phyloP scores from a whole-genome alignment of 768 basidiomycete genomes.

The Gloeopeniophorella convolvens region DNA sequence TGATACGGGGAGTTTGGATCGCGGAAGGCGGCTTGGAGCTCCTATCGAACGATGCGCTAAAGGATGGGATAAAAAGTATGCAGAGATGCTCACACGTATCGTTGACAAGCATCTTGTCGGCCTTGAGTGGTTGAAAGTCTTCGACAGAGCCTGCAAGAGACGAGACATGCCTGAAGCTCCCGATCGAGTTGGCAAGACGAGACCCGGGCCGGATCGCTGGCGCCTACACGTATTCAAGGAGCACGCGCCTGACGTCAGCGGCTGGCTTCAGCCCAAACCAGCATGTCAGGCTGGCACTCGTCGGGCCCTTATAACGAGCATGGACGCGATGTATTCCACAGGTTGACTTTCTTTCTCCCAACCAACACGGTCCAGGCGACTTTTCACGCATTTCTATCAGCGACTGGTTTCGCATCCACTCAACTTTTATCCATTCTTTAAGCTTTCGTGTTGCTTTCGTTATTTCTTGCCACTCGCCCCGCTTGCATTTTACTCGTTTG shows the following conservation, averaged over 20 bases:
- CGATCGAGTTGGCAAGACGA: no score
- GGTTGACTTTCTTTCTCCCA: slow-evolving; percentile 10
- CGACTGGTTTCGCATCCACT: slow-evolving; percentile 17
- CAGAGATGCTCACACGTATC: slow-evolving; percentile 8
- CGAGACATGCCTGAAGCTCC: no score
- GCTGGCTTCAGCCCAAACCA: no score
- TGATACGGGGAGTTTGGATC: slow-evolving; percentile 64
- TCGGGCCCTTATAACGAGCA: no score
- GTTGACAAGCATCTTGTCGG: neutral
- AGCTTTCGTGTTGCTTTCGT: slow-evolving; percentile 19
- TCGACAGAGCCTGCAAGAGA: no score
- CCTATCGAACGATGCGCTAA: slow-evolving; percentile 30
- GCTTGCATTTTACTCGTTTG: neutral
- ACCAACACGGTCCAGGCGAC: slow-evolving; percentile 21
- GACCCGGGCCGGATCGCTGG: no score
- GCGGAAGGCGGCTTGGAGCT: slow-evolving; percentile 54
- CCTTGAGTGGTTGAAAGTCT: neutral
- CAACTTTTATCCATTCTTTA: slow-evolving; percentile 10
- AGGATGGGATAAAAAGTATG: neutral
- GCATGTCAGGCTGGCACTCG: no score
- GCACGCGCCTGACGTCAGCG: no score
- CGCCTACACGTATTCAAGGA: no score
- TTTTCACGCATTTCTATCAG: slow-evolving; percentile 14
- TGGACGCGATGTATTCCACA: slow-evolving; percentile 3
- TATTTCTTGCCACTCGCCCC: neutral